Base-by-base conservation (phyloP, 768 basidiomycete genomes). In the Naematelia aurantialba region DNA sequence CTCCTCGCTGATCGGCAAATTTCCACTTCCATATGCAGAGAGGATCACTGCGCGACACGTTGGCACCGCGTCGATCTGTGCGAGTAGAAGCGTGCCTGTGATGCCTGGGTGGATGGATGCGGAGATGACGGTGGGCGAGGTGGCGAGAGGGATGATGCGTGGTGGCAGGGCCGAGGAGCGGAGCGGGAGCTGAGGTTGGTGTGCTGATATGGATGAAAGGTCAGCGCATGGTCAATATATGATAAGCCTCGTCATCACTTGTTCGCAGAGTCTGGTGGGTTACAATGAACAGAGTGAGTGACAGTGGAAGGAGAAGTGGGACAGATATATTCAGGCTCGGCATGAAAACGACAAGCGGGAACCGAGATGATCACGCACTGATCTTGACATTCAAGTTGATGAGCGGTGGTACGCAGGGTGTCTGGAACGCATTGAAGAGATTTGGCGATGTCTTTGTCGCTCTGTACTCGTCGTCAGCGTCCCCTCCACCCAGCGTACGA, bases 381-480 rank as follows among this genome's bases (percentile, higher is more conserved):
- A 73, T 66, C 45, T 73, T 73, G 26, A 73, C 71, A 48, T 73
- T 69, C 49, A 73, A 60, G 46, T 66, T 68, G 60, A 73, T 65
- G 13, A 70, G 34, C 17, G 71, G 60, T 4, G 68, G 69, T 11
- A 65, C 54, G 29, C 68, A 73, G 27, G 71, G 71, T 0, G 71
- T 56, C 13, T 67, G 52, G 52, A 73, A 73, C 12, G 71, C 71
- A 13, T 49, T 56, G 45, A 73, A 70, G 13, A 68, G 52, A 31
- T 69, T 73, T 11, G 71, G 63, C n/a, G 68, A 70, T 3, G 53
- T 61, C 45, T 73, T 73, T 17, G 69, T 68, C 8, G 69, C 66
- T 60, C 69, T 68, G 29, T 12, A 2, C 19, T 49, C 50, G 50
- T 24, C 10, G 11, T 17, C 50, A 52, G 21, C 50, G 50, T n/a